Evolutionary conservation across 2,329 filamentous ascomycete species (phyloP).

Genomic region (Verticillium alfalfae): DNA sequence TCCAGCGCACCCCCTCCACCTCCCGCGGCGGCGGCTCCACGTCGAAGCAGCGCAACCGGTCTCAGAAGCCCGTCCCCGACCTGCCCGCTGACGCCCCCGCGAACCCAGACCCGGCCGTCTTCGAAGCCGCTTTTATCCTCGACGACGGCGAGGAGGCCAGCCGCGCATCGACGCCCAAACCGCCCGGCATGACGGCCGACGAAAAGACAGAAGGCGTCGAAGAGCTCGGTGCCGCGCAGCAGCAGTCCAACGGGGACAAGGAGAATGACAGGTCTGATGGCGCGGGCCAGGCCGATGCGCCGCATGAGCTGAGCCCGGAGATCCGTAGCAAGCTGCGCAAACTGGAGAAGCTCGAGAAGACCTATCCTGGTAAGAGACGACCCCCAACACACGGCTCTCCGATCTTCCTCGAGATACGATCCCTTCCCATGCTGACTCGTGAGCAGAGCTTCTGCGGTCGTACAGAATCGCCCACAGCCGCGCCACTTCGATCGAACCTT

Average conservation of each 20-base stretch:
- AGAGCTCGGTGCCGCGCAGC: conserved; percentile 7
- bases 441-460: conserved; percentile 75
- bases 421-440: not conserved
- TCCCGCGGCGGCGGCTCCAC: not conserved
- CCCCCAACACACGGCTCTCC: conserved; percentile 6
- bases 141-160: conserved; percentile 73
- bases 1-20: conserved; percentile 1
- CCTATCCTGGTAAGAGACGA: conserved; percentile 66
- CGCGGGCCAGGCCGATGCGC: conserved; percentile 3
- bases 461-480: conserved; percentile 88
- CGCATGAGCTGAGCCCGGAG: conserved; percentile 63
- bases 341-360: conserved; percentile 83
- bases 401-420: not conserved
- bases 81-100: conserved; percentile 31
- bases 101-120: conserved; percentile 79
- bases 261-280: conserved; percentile 15
- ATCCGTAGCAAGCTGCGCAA: conserved; percentile 72
- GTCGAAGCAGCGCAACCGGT: conserved; percentile 6
- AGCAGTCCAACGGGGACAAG: conserved; percentile 15
- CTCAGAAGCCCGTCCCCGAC: conserved; percentile 34
- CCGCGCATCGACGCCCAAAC: conserved; percentile 53
- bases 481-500: conserved; percentile 83
- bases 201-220: conserved; percentile 12
- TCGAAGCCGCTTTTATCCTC: conserved; percentile 79
- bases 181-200: conserved; percentile 21